Evolutionary conservation across 805 yeast genomes (phyloP).

Genomic region (Ogataea methanolica): DNA sequence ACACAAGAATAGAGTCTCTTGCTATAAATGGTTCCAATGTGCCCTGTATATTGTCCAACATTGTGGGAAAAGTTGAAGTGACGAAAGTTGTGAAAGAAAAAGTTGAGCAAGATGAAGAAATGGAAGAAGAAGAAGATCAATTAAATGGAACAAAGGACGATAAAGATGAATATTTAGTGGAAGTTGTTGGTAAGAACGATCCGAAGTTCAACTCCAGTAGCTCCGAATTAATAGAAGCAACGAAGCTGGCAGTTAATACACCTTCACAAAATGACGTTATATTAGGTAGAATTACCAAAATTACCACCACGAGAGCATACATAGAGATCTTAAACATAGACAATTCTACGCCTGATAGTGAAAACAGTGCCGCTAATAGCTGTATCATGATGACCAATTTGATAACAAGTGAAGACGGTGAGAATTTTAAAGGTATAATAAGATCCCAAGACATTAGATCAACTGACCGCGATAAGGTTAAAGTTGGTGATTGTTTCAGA

Average conservation of each 20-base stretch:
- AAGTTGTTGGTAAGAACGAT: constrained; percentile 23
- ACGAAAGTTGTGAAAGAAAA: constrained; percentile 6
- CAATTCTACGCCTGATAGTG: constrained; percentile 24
- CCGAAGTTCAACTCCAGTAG: constrained; percentile 6
- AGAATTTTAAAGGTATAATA: constrained; percentile 81
- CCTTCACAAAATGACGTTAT: constrained; percentile 87
- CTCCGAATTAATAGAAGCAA: not conserved
- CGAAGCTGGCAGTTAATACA: constrained; percentile 35
- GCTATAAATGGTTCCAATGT: constrained; percentile 35
- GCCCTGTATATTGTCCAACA: constrained; percentile 47
- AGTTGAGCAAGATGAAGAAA: constrained; percentile 14
- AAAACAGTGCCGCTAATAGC: constrained; percentile 28
- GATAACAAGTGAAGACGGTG: constrained; percentile 72
- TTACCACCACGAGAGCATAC: constrained; percentile 64
- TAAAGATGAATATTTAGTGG: constrained; percentile 10
- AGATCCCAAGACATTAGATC: constrained; percentile 86
- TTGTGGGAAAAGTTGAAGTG: constrained; percentile 53
- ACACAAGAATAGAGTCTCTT: constrained; percentile 50
- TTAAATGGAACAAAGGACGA: constrained; percentile 7
- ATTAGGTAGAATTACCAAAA: constrained; percentile 64
- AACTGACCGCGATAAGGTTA: constrained; percentile 85
- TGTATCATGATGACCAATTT: constrained; percentile 28
- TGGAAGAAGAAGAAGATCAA: not conserved
- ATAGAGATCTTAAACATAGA: constrained; percentile 54
- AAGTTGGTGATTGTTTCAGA: constrained; percentile 68